These are phyloP conservation scores for Spiraea crenata DNA, from an alignment of 331 rosid genomes.

Conservation along the genomic window DNA sequence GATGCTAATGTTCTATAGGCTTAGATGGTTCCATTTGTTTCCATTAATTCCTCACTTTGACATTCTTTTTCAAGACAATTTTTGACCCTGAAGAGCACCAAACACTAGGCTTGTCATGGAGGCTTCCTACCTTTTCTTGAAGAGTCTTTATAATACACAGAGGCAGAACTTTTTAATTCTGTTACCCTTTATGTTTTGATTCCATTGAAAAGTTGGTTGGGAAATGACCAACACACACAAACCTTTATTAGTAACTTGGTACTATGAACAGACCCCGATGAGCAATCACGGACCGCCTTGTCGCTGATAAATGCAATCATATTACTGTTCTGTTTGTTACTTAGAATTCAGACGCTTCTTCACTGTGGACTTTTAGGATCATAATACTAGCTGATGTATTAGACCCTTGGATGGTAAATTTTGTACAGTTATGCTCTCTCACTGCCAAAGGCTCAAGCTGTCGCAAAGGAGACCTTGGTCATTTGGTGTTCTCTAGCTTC, in stretches of 20 bases:
- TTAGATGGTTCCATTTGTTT: not conserved
- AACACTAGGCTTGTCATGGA: constrained; percentile 1
- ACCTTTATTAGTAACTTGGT: not conserved
- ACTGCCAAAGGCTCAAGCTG: constrained; percentile 83
- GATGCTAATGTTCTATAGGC: constrained; percentile 1
- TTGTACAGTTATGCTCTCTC: constrained; percentile 79
- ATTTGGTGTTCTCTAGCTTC: constrained; percentile 98
- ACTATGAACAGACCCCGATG: not conserved
- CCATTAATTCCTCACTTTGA: not conserved
- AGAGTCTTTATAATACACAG: not conserved
- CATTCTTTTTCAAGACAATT: not conserved
- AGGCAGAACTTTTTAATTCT: not conserved
- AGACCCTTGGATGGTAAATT: constrained; percentile 21
- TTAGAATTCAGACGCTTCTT: not conserved
- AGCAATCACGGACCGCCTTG: not conserved
- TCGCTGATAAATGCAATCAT: not conserved
- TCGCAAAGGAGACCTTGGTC: constrained; percentile 88
- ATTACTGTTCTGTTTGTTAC: not conserved
- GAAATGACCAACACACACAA: not conserved
- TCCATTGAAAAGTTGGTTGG: not conserved
- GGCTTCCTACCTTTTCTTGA: constrained; percentile 8
- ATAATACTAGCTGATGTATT: constrained; percentile 15
- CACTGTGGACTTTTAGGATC: constrained; percentile 13
- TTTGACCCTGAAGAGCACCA: not conserved
- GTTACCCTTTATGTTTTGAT: not conserved